Base-by-base conservation (phyloP, 164 flowering plant species). In the Nymphaea thermarum region DNA sequence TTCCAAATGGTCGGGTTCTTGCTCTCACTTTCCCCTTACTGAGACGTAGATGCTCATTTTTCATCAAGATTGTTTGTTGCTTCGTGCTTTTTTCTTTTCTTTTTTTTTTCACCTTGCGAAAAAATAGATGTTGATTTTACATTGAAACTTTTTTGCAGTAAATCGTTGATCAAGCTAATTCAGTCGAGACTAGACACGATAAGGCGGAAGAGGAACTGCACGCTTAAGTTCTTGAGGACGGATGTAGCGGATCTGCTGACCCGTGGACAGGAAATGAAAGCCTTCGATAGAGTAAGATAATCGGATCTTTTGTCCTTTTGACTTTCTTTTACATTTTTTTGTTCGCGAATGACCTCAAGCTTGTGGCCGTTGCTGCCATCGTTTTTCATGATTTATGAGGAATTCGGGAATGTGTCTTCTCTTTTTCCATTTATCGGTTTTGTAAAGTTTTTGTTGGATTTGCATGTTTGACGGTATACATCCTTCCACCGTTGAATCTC, bases 171-270 rank as follows among this genome's bases (percentile, higher is more conserved):
- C 43, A 90, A 89, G 80, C 68, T 68, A 64, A 83, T 81, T 44
- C 82, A 74, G 71, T 78, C 80, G 44, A 76, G 96, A 71, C 81
- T 91, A 68, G 98, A 83, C 63, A 82, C 78, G 74, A 81, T 88
- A 69, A 62, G 86, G 79, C 82, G 87, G 77, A 90, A 85, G 86
- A 82, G 82, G 73, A 86, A 73, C 55, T 89, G 96, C 68, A 87
- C 84, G 77, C 84, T 80, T 81, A 87, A 77, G 80, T 87, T 85
- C 75, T 64, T 88, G 74, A 90, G 82, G 83, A 88, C 87, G 60
- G 96, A 91, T 73, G 82, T 94, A 15, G 96, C 92, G 42, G 94
- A 86, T 77, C 84, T 94, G 43, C 90, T 94, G n/a, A 68, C 78
- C 41, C 85, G 84, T 70, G 93, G 92, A 8, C 91, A 81, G 42